Percentiles rank a stretch among this genome's conserved stretches.
Evolutionary conservation across 345 rosid species (phyloP).

Genomic region (Syzygium jambos): DNA sequence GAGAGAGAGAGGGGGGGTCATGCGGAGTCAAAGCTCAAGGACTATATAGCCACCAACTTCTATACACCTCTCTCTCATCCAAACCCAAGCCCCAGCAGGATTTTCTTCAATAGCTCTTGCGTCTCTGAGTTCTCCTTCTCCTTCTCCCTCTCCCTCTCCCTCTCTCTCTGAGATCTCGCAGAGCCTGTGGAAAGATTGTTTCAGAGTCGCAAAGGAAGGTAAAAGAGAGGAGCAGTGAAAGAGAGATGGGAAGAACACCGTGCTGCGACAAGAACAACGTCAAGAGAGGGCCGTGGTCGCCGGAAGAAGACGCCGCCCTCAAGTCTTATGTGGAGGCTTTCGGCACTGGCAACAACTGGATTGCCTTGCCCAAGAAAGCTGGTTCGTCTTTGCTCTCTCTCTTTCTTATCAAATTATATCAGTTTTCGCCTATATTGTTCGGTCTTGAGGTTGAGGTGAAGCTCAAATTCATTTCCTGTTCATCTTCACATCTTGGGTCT

Average conservation of each 20-base stretch:
- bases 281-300: slow-evolving; percentile 68
- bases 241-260: slow-evolving; percentile 54
- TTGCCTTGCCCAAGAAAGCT: slow-evolving; percentile 51
- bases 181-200: neutral
- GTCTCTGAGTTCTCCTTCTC: neutral
- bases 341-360: slow-evolving; percentile 52
- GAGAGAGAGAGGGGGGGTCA: neutral
- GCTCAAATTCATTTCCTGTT: neutral
- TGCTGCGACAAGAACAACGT: slow-evolving; percentile 58
- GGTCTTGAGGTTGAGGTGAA: neutral
- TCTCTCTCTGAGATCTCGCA: neutral
- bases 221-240: neutral
- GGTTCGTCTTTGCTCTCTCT: slow-evolving; percentile 11
- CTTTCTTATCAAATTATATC: neutral
- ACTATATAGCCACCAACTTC: neutral
- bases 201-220: too few species aligned
- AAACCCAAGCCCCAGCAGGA: neutral
- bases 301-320: slow-evolving; percentile 55
- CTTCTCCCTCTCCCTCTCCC: neutral
- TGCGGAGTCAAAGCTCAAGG: neutral
- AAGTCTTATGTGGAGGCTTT: slow-evolving; percentile 25
- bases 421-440: neutral
- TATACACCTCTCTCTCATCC: neutral
- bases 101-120: neutral
- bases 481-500: neutral